Conservation (phyloP, 352 stramenopile genomes). For the Phytophthora cajani region DNA sequence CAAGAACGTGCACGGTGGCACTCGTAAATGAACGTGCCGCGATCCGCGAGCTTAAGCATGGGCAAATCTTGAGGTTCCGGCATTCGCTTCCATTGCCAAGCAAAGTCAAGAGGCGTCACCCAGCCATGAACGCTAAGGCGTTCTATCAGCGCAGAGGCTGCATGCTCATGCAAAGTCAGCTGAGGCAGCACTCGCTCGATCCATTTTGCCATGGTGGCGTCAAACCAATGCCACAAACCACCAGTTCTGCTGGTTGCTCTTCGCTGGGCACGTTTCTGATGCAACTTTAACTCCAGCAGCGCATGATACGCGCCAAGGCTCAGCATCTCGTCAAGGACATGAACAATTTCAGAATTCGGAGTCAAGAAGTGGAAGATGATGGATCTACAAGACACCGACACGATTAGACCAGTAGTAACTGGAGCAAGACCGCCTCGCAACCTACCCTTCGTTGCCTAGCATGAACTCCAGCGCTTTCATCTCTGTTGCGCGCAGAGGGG, state of each 20-base stretch:
- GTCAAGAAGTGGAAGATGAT: constrained; percentile 38
- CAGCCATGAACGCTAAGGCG: constrained; percentile 24
- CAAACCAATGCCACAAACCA: constrained; percentile 50
- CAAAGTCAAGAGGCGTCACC: constrained; percentile 45
- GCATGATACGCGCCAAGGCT: constrained; percentile 35
- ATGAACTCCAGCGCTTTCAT: constrained; percentile 28
- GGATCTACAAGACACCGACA: constrained; percentile 19
- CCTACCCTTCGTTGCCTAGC: constrained; percentile 37
- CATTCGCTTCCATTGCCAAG: constrained; percentile 7
- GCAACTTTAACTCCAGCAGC: constrained; percentile 36
- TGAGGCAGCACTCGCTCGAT: constrained; percentile 23
- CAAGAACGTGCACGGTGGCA: constrained; percentile 31
- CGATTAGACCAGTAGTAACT: background rate
- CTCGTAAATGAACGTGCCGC: constrained; percentile 53
- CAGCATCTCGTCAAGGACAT: constrained; percentile 32
- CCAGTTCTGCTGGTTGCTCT: constrained; percentile 30
- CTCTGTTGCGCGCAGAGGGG: constrained; percentile 23
- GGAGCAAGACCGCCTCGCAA: background rate
- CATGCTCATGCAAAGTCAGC: background rate
- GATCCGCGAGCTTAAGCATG: constrained; percentile 41
- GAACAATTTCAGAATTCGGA: constrained; percentile 38
- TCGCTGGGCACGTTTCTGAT: constrained; percentile 24
- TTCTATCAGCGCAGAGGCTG: constrained; percentile 15
- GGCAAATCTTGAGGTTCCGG: constrained; percentile 30
- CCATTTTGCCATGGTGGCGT: constrained; percentile 48